Evolutionary conservation across 495 filamentous ascomycete genomes (phyloP), one percentile per base, ranked within the genome.

Genomic region (Penicillium manginii): DNA sequence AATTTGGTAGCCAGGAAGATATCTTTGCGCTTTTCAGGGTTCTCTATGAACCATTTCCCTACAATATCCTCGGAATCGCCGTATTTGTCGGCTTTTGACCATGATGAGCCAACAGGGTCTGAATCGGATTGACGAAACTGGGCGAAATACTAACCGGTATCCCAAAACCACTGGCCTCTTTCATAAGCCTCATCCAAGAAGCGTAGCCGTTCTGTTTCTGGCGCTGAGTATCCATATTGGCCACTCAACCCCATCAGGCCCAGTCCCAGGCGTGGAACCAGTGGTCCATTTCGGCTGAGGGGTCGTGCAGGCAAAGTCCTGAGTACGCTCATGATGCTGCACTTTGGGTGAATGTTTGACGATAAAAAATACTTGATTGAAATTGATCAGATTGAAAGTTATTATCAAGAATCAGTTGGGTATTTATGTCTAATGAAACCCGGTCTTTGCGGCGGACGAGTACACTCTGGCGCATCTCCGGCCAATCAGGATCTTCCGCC

Each of bases 1-100:
- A 86, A 86, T 47, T 88, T 87, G 11, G 80, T 84, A 0, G 84
- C 76, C 5, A 87, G 67, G 66, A 87, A 86, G 53, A 87, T 84
- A 7, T 84, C 70, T 19, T 78, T 60, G 1, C 84, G 76, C 66
- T 87, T 86, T 4, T 77, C 81, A 65, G 81, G 39, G 62, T 76
- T 60, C 66, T 66, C 64, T 2, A 73, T 69, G 58, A 86, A 83
- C 84, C 84, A 88, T 63, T 78, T 81, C 1, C 81, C 82, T 11
- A 88, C 50, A 0, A 87, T 45, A 10, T 75, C 74, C 49, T 81
- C 78, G 22, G 51, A 69, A 46, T 75, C 71, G 14, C 60, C 62
- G 49, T 78, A 81, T 31, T 79, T 62, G 53, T 88, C 81, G 22
- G 86, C 80, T 62, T 62, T 40, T 11, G 26, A 8, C 6, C 9